Base-by-base conservation (phyloP, 169 alveolate genomes). In the Plasmodium falciparum region DNA sequence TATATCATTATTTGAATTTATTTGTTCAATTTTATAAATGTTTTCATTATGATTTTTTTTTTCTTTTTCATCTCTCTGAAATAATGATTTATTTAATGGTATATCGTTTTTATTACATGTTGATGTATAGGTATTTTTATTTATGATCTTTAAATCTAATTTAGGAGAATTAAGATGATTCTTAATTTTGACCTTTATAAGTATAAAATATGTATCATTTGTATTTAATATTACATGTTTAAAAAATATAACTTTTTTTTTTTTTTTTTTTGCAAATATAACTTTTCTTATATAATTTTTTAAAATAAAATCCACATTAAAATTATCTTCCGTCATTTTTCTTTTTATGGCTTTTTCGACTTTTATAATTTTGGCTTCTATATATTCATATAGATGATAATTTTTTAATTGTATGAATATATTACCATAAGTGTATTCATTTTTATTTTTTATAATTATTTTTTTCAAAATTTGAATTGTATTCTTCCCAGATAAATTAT, bases 331-430 rank as follows among this genome's bases (percentile, higher is more conserved):
- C 24, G 70, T 54, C 24, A 29, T 39, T 2, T 54, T 17, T 54
- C 56, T 71, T 8, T 83, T 83, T 39, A 5, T 39, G 6, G 47
- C 1, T 70, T 65, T 72, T 56, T 72, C 49, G 0, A 71, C n/a
- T 86, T 72, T 86, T 47, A 71, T 0, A 26, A 86, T 61, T 71
- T 86, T 86, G 13, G 73, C 70, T n/a, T 20, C 43, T 54, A 86
- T 47, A 24, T 72, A 12, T 72, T 86, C 52, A 45, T 59, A 86
- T 11, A 58, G 20, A 61, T 26, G 54, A 24, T 33, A 39, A 47
- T 86, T 86, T 54, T 72, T 62, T 73, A 86, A 63, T 6, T 86
- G 26, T 33, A 86, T 70, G 47, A 61, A 86, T n/a, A 86, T 86
- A 54, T 73, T 61, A 49, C 92, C 92, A 62, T 43, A 59, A 0